These are phyloP conservation scores for Mucor lusitanicus DNA, from an alignment of 371 early-diverging fungal genomes.

Conservation along the genomic window DNA sequence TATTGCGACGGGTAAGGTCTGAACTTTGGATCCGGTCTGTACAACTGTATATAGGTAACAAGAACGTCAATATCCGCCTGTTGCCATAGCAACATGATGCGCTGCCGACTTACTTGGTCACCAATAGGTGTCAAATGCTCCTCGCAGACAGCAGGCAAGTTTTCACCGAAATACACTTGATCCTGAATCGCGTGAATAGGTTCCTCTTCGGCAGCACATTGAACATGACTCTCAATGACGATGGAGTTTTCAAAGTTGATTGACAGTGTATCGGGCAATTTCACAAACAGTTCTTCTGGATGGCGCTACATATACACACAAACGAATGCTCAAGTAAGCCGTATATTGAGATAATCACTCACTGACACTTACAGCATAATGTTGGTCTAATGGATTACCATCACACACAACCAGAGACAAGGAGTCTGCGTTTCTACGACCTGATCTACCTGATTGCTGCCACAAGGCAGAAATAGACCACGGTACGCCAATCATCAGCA, in stretches of 20 bases:
- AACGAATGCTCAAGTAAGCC: too few relatives aligned
- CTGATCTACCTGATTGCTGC: conserved; percentile 74
- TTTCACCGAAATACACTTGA: conserved; percentile 41
- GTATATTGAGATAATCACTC: too few relatives aligned
- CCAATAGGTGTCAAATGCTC: conserved; percentile 31
- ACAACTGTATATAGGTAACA: conserved; percentile 33
- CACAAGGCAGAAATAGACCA: conserved; percentile 54
- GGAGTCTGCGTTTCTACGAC: conserved; percentile 63
- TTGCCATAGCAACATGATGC: too few relatives aligned
- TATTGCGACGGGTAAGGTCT: conserved; percentile 50
- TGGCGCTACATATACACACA: conserved; percentile 35
- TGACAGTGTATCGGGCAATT: conserved; percentile 33
- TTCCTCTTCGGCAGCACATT: conserved; percentile 67
- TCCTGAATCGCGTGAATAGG: conserved; percentile 41
- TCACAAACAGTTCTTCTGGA: conserved; percentile 51
- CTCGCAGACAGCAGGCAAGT: conserved; percentile 22
- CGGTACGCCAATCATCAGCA: conserved; percentile 62
- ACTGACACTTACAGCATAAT: conserved; percentile 43
- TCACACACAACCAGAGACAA: conserved; percentile 57
- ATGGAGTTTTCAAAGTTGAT: conserved; percentile 43
- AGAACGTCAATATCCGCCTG: too few relatives aligned
- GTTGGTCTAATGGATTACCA: conserved; percentile 59
- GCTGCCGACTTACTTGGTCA: conserved; percentile 20
- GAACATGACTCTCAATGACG: conserved; percentile 57
- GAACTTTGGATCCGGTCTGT: conserved; percentile 45